Percentiles rank a stretch among this genome's conserved stretches.
These are phyloP conservation scores for Vigna trinervia DNA, from an alignment of 306 rosid genomes.

Conservation along the genomic window DNA sequence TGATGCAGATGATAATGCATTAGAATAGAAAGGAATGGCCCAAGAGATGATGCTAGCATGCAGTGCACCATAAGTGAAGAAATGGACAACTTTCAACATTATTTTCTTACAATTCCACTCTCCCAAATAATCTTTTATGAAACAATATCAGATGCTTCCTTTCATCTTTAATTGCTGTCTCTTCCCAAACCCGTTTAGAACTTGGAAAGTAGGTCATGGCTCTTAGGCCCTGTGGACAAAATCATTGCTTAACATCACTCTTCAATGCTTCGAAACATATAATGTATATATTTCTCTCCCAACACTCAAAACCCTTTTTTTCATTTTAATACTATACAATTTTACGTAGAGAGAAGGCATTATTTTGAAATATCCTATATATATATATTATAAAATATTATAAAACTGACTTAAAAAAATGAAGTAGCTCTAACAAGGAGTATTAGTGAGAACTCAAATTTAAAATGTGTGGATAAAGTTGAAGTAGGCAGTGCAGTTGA, in stretches of 20 bases:
- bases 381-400: too few species aligned
- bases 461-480: too few species aligned
- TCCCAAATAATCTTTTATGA: constrained; percentile 36
- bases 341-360: too few species aligned
- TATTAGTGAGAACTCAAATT: too few species aligned
- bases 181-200: constrained; percentile 23
- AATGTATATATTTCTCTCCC: not conserved
- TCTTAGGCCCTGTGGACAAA: constrained; percentile 26
- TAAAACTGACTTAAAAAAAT: too few species aligned
- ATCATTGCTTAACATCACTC: constrained; percentile 41
- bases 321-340: not conserved
- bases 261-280: constrained; percentile 24
- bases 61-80: constrained; percentile 38
- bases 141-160: constrained; percentile 2
- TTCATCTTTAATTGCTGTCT: constrained; percentile 17
- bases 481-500: too few species aligned
- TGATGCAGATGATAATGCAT: constrained; percentile 29
- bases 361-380: too few species aligned
- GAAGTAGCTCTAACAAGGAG: too few species aligned
- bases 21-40: constrained; percentile 34
- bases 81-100: constrained; percentile 28
- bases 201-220: constrained; percentile 37
- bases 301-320: not conserved
- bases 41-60: constrained; percentile 50
- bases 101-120: constrained; percentile 30